These are phyloP conservation scores for Knoxia roxburghii DNA, from an alignment of 257 asterid species.

Conservation along the genomic window DNA sequence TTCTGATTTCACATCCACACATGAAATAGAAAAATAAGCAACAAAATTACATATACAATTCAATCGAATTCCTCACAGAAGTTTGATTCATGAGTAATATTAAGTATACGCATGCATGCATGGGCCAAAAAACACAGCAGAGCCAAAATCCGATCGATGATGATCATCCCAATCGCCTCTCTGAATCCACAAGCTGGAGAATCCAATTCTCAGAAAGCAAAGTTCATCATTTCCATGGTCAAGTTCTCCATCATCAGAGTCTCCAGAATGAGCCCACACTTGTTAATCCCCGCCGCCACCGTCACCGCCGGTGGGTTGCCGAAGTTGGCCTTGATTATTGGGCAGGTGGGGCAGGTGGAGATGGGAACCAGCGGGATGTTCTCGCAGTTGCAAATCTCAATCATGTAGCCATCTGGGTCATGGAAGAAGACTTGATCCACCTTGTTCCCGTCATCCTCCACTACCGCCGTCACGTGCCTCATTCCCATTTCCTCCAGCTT, in stretches of 20 bases:
- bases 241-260: conserved; percentile 34
- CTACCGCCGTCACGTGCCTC: conserved; percentile 22
- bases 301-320: neutral
- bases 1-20: neutral
- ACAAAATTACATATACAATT: neutral
- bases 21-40: neutral
- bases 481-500: conserved; percentile 32
- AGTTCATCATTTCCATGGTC: conserved; percentile 35
- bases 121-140: neutral
- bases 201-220: conserved; percentile 29
- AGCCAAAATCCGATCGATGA: too few relatives aligned
- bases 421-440: conserved; percentile 44
- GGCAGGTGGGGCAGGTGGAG: conserved; percentile 17
- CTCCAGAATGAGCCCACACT: conserved; percentile 18
- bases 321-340: conserved; percentile 13
- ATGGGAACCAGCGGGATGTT: conserved; percentile 30
- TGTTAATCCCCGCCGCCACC: neutral
- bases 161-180: too few relatives aligned
- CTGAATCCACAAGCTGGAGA: too few relatives aligned
- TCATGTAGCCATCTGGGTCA: conserved; percentile 45
- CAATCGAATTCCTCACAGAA: neutral
- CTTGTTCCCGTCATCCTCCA: conserved; percentile 32
- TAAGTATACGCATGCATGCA: too few relatives aligned
- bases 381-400: conserved; percentile 37
- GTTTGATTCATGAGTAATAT: too few relatives aligned